Conservation (phyloP, 352 stramenopile species). For the Pythium dissimile region DNA sequence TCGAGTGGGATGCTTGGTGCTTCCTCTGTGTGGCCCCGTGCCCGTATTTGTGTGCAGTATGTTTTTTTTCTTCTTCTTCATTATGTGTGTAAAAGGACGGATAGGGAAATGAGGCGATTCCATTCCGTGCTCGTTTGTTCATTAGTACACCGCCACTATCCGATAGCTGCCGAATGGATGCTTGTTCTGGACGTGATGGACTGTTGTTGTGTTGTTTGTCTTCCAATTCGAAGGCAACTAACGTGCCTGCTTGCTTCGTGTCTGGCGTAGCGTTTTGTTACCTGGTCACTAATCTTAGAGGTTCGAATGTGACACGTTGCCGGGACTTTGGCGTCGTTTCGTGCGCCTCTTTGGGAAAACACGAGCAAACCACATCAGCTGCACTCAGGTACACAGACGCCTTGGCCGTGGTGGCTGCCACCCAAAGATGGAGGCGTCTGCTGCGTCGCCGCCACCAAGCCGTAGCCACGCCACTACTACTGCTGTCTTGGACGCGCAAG, state of each 20-base stretch:
- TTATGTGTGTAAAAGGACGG: not conserved
- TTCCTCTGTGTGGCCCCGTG: not conserved
- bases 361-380: no score
- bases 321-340: conserved; percentile 24
- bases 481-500: not conserved
- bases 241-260: no score
- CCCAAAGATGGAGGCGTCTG: not conserved
- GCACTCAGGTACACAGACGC: no score
- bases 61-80: conserved; percentile 1
- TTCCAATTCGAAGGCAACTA: no score
- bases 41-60: not conserved
- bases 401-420: not conserved
- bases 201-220: not conserved
- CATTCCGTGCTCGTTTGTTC: not conserved
- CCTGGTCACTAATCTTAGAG: conserved; percentile 17
- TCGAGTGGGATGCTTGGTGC: not conserved
- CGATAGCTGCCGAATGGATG: not conserved
- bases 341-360: conserved; percentile 16
- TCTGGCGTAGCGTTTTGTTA: not conserved
- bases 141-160: not conserved
- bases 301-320: not conserved
- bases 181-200: not conserved
- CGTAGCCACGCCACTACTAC: not conserved
- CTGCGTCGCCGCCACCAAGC: no score
- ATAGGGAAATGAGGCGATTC: not conserved